Evolutionary conservation across 495 filamentous ascomycete genomes (phyloP).

Genomic region (Patellaria atrata): DNA sequence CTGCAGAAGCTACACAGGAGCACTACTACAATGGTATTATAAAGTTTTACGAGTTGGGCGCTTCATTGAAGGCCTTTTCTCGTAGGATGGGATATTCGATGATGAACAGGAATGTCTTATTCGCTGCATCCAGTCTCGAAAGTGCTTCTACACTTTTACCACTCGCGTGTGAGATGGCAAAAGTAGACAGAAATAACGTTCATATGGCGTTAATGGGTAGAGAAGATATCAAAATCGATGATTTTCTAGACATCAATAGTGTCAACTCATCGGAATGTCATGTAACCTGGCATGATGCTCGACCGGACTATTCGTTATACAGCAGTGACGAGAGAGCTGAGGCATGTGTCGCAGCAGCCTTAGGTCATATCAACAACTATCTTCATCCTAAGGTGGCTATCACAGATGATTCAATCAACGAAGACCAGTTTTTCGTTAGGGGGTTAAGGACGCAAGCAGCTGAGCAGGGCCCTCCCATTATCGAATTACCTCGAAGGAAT

Average conservation of each 20-base stretch:
- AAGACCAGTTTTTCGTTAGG: constrained; percentile 41
- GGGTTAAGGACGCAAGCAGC: constrained; percentile 35
- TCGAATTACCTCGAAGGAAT: constrained; percentile 49
- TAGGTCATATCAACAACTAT: constrained; percentile 34
- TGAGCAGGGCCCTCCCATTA: constrained; percentile 35
- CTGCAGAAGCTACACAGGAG: constrained; percentile 15
- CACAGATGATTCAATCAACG: constrained; percentile 34
- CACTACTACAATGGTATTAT: constrained; percentile 42
- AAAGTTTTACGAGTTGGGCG: constrained; percentile 38
- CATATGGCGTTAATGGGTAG: constrained; percentile 44
- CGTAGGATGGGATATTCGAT: constrained; percentile 20
- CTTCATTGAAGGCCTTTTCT: constrained; percentile 32
- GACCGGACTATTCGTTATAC: constrained; percentile 35
- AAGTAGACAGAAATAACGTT: constrained; percentile 40
- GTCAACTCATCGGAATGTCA: constrained; percentile 36
- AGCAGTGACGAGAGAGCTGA: constrained; percentile 39
- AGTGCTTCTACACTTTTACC: constrained; percentile 43
- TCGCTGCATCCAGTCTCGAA: constrained; percentile 41
- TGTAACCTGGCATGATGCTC: constrained; percentile 45
- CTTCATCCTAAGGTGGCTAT: constrained; percentile 46
- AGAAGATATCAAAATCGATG: constrained; percentile 36
- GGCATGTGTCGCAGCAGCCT: constrained; percentile 20
- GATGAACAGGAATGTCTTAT: constrained; percentile 42
- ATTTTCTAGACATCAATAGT: constrained; percentile 41
- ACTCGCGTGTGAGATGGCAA: constrained; percentile 46